Evolutionary conservation across 768 basidiomycete species (phyloP), one percentile per base, ranked within the genome.

Genomic region (Rhizopogon salebrosus): DNA sequence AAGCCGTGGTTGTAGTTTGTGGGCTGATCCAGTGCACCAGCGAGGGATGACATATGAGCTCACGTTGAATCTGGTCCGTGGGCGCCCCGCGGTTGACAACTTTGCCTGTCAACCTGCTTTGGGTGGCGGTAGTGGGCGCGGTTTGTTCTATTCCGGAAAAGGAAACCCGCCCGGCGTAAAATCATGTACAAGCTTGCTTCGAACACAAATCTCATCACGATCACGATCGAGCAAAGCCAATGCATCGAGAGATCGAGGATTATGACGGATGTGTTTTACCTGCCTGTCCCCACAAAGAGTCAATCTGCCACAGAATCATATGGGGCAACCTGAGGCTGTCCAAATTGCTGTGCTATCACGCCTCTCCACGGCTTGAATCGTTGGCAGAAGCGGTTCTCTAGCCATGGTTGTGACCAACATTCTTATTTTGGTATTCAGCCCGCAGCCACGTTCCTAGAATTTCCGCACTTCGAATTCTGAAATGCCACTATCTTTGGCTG

Each of bases 21-120:
- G 24, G 64, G 61, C 51, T 70, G 69, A 56, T 75, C 79, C 26
- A 84, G 70, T 4, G 82, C 82, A 43, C 79, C 80, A 42, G 82
- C 81, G 31, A 84, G 69, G 34, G 80, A 83, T 38, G 83, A 84
- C 83, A 84, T 84, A 10, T 31, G 4, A 1, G 7, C 23, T 41
- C 7, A 16, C n/a, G 18, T 20, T 29, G 18, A 11, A 26, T 29
- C 13, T 18, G 26, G 4, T 6, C 18, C n/a, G 41, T 27, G 26
- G 26, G 6, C 26, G 24, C 6, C 1, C n/a, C n/a, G n/a, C n/a
- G 7, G 14, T 24, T 24, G 24, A 11, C n/a, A 11, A 31, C 31
- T 41, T 23, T 37, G 16, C 41, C n/a, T 42, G 31, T 27, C 41
- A n/a, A 43, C n/a, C n/a, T n/a, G n/a, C n/a, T n/a, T n/a, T n/a